Evolutionary conservation across 495 filamentous ascomycete species (phyloP), one percentile per base, ranked within the genome.

Genomic region (Penicillium bovifimosum): DNA sequence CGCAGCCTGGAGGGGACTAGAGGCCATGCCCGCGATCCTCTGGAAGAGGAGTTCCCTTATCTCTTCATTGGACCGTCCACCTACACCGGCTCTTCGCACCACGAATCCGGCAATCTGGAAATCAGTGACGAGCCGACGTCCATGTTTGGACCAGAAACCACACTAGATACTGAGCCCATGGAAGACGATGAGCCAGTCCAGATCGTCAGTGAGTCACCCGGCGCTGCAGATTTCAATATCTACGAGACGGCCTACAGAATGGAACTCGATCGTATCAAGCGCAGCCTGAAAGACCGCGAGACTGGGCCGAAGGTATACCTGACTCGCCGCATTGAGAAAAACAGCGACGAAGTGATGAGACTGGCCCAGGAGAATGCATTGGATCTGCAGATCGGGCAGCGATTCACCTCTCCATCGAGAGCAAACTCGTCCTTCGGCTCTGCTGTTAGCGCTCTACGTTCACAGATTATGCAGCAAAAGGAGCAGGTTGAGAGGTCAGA

Each of bases 161-260:
- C 53, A 41, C 31, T 59, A 18, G 59, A 68, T 40, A 38, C 58
- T 29, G 55, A 61, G 18, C 33, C 20, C 17, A 45, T 47, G 32
- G 59, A 62, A 28, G 52, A 58, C 8, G 49, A 54, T 34, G 49
- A 66, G 14, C 60, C 62, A 2, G 58, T 52, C 20, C 65, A 55
- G 13, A 49, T 86, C 14, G 83, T 96, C 35, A 87, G 87, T 47
- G 90, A 96, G 61, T 91, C 86, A 8, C 91, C 90, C 8, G 81
- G 82, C 1, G 85, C 82, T 7, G 86, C 86, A 5, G 88, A 92
- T 39, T 86, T 88, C 55, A 83, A 91, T 57, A 84, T 96, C 39
- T 96, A 95, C 63, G 90, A 95, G 56, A 82, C 78, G 0, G 92
- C 92, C 4, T 97, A 95, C 59, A 80, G 86, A 35, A 74, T 83